Base-by-base conservation (phyloP, 2,329 filamentous ascomycete genomes). In the Cercospora sp. region DNA sequence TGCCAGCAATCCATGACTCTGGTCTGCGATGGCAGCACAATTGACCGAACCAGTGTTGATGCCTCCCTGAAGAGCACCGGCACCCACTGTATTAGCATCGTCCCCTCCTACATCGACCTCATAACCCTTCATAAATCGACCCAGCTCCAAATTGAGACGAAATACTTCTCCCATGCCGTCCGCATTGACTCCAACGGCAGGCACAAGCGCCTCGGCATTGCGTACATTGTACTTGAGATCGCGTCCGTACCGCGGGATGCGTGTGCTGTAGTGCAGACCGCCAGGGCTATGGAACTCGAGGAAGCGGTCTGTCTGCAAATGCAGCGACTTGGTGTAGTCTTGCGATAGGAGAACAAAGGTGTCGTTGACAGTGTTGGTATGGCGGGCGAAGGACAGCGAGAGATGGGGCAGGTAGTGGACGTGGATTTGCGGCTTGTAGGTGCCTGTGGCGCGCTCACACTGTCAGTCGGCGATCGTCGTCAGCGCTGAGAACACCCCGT, bases 321-420 rank as follows among this genome's bases (percentile, higher is more conserved):
- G 95, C 36, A 98, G 82, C 33, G 93, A 97, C 81, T 99, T 99
- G 60, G 92, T 91, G 80, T 97, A 97, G 80, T 99, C 95, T 73
- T 88, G 87, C 1, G 93, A 95, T 36, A 98, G 89, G 5, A 99
- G 86, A 36, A 92, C 84, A 78, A 99, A 98, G 1, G 92, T 96
- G 72, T 94, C 90, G 78, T 99, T 99, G 51, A 98, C 86, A 8
- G 92, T 90, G 72, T 92, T 91, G 1, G 96, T 99, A 80, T 99
- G 95, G 65, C 95, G 90, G 36, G 93, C 89, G 80, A 91, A 99
- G 8, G 94, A 97, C n/a, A 99, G 87, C 9, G 94, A 94, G 23
- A 98, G 86, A 77, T 98, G 93, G 42, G 94, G 91, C 5, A 98
- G 88, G 78, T 97, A 93, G 81, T 99, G 96, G n/a, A 92, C 91